Evolutionary conservation across 169 alveolate species (phyloP), one percentile per base, ranked within the genome.

Genomic region (Cyclospora cayetanensis): DNA sequence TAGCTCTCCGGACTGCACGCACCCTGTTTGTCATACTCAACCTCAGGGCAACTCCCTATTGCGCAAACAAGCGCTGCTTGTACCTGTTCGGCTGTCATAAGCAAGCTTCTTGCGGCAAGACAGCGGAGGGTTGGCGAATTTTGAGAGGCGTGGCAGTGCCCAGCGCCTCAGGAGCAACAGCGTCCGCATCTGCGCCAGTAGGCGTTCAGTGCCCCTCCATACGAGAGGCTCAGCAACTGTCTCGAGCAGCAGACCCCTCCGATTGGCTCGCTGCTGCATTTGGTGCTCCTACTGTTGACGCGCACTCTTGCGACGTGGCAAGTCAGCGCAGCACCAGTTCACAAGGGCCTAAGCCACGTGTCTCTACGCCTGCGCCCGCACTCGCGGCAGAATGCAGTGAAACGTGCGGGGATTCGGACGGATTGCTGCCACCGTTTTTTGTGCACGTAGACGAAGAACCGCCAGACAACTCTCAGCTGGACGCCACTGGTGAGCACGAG

Each of bases 1-100:
- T n/a, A n/a, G n/a, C n/a, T n/a, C n/a, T n/a, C 60, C 4, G 37
- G 7, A 25, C 50, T 50, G 52, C 31, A 5, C 76, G 11, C 60
- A 50, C n/a, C 35, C n/a, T 29, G 63, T 34, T 27, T 53, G 35
- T 80, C 35, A 35, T 3, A 35, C 35, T 41, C 35, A n/a, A 41
- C 22, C 34, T 27, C 93, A 90, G 93, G 65, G 85, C 93, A 9
- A 90, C 93, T 12, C 93, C 93, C 12, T 90, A 90, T 72, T 52
- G 82, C 63, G 55, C 90, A 41, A 76, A 77, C 63, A 43, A 76
- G 53, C 90, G 93, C 2, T 74, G 83, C 25, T 83, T 90, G 29
- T 90, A 90, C 46, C 90, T 90, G 27, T 90, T 90, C 83, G 90
- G 90, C 70, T 90, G 93, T 46, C 90, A 76, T 66, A 60, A 50